A percentile compares a stretch with the other conserved stretches of the same genome.
Conservation (phyloP, 2,329 filamentous ascomycete species). For the Apiospora kogelbergensis region DNA sequence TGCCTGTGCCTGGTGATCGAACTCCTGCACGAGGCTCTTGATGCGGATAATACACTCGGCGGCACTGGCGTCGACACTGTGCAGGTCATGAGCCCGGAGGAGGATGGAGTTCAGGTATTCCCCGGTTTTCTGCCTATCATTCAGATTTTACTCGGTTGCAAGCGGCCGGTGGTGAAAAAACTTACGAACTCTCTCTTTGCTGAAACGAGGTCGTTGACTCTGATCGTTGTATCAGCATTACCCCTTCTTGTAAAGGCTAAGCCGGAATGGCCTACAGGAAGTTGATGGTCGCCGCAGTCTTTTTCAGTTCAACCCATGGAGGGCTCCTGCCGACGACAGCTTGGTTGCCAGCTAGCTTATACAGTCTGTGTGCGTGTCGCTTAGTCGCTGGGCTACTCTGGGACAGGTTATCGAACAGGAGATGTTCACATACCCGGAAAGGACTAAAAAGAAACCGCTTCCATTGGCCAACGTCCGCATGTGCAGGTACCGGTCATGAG, state of each 20-base stretch:
- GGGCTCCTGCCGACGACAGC: neutral
- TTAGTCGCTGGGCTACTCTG: neutral
- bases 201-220: neutral
- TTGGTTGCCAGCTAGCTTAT: neutral
- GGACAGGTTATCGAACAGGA: neutral
- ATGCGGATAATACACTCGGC: neutral
- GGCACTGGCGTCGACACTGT: neutral
- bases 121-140: neutral
- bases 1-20: neutral
- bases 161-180: neutral
- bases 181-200: slow-evolving; percentile 1
- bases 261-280: neutral
- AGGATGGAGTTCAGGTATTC: neutral
- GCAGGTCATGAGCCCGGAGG: neutral
- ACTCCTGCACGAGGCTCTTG: neutral
- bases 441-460: neutral
- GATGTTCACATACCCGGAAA: neutral
- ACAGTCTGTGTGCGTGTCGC: neutral
- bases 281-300: neutral
- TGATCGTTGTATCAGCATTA: neutral
- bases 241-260: neutral
- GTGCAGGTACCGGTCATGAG: neutral
- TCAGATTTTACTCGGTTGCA: neutral
- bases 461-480: neutral
- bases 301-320: neutral